These are phyloP conservation scores for Ceratobasidium papillatum DNA, from an alignment of 1,284 basidiomycete genomes.

Conservation along the genomic window DNA sequence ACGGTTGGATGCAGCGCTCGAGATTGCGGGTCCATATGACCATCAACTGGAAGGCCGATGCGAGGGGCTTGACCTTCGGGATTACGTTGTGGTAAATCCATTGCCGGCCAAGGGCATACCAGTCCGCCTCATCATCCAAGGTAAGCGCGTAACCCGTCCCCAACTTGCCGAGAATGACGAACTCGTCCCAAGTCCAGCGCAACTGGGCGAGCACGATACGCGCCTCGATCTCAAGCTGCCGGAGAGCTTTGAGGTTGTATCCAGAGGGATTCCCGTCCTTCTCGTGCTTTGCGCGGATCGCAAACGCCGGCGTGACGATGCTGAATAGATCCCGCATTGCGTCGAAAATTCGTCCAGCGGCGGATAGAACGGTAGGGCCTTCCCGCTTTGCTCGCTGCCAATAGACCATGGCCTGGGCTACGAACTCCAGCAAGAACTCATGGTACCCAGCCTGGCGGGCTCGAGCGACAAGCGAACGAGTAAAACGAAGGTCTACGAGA, in stretches of 20 bases:
- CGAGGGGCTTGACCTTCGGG: not conserved
- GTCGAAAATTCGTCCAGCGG: no score
- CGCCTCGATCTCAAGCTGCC: not conserved
- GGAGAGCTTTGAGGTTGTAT: not conserved
- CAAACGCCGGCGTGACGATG: not conserved
- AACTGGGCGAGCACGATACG: not conserved
- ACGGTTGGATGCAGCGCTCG: no score
- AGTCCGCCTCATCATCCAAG: not conserved
- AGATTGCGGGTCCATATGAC: no score
- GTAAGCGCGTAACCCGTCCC: not conserved
- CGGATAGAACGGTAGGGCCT: no score
- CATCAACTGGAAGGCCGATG: no score
- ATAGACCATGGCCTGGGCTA: no score
- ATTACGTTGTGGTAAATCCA: not conserved
- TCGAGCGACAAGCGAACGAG: no score
- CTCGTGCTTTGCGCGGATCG: not conserved
- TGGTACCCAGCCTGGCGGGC: no score
- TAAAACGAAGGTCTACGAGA: no score
- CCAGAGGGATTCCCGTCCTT: no score
- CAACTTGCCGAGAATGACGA: not conserved
- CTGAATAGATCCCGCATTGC: not conserved
- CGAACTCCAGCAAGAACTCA: no score
- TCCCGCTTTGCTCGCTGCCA: no score
- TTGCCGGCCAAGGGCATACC: not conserved
- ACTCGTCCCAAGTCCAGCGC: not conserved